Evolutionary conservation across 352 stramenopile species (phyloP).

Genomic region (Pythium monospermum): DNA sequence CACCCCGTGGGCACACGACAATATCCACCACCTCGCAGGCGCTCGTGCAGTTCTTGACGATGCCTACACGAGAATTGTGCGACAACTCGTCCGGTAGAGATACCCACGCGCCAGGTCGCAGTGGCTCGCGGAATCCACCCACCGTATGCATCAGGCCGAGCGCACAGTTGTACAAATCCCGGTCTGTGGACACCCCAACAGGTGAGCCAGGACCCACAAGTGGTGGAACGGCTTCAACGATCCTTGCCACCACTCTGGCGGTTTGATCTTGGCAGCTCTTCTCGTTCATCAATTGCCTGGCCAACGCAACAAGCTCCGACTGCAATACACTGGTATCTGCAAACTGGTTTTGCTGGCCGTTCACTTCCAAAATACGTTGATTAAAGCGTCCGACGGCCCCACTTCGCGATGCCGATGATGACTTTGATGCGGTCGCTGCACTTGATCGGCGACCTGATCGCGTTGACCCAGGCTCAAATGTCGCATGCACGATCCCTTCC

Average conservation of each 20-base stretch:
- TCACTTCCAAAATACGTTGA: neutral
- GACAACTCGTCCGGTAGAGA: neutral
- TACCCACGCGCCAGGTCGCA: conserved; percentile 15
- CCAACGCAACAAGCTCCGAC: conserved; percentile 16
- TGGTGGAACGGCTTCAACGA: conserved; percentile 5
- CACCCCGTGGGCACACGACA: neutral
- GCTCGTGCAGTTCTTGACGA: conserved; percentile 11
- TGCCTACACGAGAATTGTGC: neutral
- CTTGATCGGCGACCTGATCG: conserved; percentile 35
- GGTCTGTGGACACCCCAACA: conserved; percentile 5
- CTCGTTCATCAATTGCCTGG: neutral
- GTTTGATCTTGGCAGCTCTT: conserved; percentile 3
- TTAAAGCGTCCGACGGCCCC: conserved; percentile 44
- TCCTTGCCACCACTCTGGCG: neutral
- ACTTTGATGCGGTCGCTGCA: conserved; percentile 22
- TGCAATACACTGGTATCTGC: neutral
- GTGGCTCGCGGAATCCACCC: conserved; percentile 14
- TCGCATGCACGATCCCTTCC: conserved; percentile 33
- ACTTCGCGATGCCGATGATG: conserved; percentile 27
- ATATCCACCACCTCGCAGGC: neutral
- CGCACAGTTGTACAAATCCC: conserved; percentile 6
- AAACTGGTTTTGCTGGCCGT: neutral
- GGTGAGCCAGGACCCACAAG: conserved; percentile 1
- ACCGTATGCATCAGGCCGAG: conserved; percentile 15
- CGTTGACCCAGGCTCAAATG: conserved; percentile 40